Conservation (phyloP, 2,329 filamentous ascomycete species). For the Trichoderma harzianum region DNA sequence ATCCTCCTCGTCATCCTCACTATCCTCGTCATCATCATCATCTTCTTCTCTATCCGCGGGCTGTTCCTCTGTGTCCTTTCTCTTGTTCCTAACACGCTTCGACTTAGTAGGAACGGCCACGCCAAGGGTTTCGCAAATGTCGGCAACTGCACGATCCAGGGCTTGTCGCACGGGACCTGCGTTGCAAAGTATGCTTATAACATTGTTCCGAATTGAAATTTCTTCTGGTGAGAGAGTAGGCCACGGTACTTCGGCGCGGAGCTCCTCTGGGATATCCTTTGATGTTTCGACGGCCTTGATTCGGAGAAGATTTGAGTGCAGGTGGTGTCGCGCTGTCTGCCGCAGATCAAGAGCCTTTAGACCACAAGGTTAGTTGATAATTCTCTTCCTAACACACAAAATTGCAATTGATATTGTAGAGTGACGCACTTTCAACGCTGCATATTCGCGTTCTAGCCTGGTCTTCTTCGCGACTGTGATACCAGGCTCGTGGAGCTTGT, state of each 20-base stretch:
- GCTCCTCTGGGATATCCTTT: constrained; percentile 46
- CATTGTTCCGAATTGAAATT: constrained; percentile 51
- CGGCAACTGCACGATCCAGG: constrained; percentile 46
- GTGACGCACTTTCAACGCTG: constrained; percentile 48
- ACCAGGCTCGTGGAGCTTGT: constrained; percentile 49
- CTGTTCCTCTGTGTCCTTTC: constrained; percentile 32
- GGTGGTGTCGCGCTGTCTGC: constrained; percentile 54
- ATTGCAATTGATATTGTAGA: neutral
- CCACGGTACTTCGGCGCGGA: constrained; percentile 47
- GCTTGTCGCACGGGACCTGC: constrained; percentile 48
- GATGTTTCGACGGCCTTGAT: constrained; percentile 52
- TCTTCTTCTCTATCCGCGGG: constrained; percentile 22
- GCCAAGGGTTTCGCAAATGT: constrained; percentile 47
- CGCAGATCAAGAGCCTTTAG: constrained; percentile 54
- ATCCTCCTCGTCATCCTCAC: neutral
- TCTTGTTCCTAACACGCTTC: constrained; percentile 31
- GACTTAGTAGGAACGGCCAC: constrained; percentile 45
- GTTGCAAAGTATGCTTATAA: constrained; percentile 57
- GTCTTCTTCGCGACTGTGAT: constrained; percentile 47
- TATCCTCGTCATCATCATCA: neutral
- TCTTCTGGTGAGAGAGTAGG: constrained; percentile 52
- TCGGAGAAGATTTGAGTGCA: constrained; percentile 52
- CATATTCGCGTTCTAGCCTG: constrained; percentile 60
- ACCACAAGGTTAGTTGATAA: neutral
- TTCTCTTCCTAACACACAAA: neutral